phyloP scores from a whole-genome alignment of 805 yeast genomes.

The Kazachstania psychrophila region DNA sequence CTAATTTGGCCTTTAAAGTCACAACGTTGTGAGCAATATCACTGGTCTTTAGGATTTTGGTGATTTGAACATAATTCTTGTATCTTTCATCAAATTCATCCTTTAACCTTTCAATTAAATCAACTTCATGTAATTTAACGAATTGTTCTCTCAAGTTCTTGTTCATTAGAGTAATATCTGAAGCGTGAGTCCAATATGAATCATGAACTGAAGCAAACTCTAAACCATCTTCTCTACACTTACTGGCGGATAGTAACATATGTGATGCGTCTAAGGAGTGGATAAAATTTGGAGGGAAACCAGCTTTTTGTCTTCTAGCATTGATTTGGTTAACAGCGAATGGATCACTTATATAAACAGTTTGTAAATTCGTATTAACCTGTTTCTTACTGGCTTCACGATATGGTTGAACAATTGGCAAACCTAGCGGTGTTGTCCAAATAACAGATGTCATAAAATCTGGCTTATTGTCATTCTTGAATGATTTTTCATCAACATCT shows the following conservation, averaged over 20 bases:
- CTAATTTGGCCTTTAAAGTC: constrained; percentile 40
- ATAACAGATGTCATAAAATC: constrained; percentile 78
- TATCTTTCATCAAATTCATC: constrained; percentile 79
- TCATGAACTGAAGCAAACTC: constrained; percentile 94
- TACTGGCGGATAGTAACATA: constrained; percentile 81
- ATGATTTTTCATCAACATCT: constrained; percentile 43
- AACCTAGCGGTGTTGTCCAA: constrained; percentile 95
- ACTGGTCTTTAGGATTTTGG: constrained; percentile 43
- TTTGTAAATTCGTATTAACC: constrained; percentile 76
- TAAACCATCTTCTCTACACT: constrained; percentile 55
- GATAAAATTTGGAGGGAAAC: constrained; percentile 91
- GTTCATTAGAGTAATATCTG: constrained; percentile 69
- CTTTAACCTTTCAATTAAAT: constrained; percentile 60
- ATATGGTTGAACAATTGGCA: constrained; percentile 97
- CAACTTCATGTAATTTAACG: constrained; percentile 63
- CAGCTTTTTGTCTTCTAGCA: constrained; percentile 80
- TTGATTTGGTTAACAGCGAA: constrained; percentile 73
- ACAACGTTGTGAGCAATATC: constrained; percentile 43
- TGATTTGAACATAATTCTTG: constrained; percentile 54
- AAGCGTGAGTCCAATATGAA: constrained; percentile 96
- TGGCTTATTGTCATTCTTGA: constrained; percentile 40
- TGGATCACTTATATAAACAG: constrained; percentile 85
- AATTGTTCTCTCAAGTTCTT: constrained; percentile 64
- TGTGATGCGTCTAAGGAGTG: constrained; percentile 96
- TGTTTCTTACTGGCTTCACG: constrained; percentile 56